phyloP scores from a whole-genome alignment of 2,329 filamentous ascomycete species.

The Fusarium redolens region DNA sequence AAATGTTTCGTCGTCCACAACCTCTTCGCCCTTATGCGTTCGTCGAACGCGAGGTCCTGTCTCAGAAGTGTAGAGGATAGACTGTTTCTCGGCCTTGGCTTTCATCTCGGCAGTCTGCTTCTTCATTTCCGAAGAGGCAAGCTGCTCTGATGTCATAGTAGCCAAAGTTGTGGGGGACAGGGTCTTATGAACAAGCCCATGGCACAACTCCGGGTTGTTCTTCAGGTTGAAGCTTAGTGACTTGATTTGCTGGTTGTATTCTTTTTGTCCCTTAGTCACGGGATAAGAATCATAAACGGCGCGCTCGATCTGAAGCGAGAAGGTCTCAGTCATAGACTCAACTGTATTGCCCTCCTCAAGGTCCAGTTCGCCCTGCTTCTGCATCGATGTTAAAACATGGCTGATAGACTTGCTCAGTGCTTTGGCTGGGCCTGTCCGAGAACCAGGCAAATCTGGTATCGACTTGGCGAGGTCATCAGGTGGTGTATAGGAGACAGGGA shows the following conservation, averaged over 20 bases:
- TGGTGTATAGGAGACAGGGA: slow-evolving; percentile 56
- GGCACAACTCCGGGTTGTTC: slow-evolving; percentile 82
- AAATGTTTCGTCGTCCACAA: slow-evolving; percentile 80
- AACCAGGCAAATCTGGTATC: slow-evolving; percentile 67
- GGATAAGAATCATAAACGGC: slow-evolving; percentile 69
- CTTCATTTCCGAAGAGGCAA: slow-evolving; percentile 92
- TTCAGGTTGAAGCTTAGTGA: slow-evolving; percentile 88
- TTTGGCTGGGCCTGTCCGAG: slow-evolving; percentile 76
- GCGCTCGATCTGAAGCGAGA: slow-evolving; percentile 85
- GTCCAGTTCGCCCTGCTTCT: slow-evolving; percentile 72
- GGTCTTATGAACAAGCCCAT: slow-evolving; percentile 77
- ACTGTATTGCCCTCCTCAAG: slow-evolving; percentile 72
- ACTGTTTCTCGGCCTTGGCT: slow-evolving; percentile 82
- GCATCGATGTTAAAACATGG: slow-evolving; percentile 72
- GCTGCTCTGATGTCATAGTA: slow-evolving; percentile 89
- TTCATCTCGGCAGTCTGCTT: slow-evolving; percentile 80
- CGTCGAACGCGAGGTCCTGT: slow-evolving; percentile 80
- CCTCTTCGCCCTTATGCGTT: slow-evolving; percentile 95
- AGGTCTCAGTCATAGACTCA: slow-evolving; percentile 73
- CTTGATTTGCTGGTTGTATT: slow-evolving; percentile 74
- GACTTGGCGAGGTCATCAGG: slow-evolving; percentile 64
- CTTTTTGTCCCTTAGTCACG: slow-evolving; percentile 56
- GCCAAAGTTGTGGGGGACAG: slow-evolving; percentile 81
- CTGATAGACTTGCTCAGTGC: slow-evolving; percentile 77
- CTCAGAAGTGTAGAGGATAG: slow-evolving; percentile 82